Evolutionary conservation across 2,329 filamentous ascomycete genomes (phyloP).

Genomic region (Thelonectria discophora): DNA sequence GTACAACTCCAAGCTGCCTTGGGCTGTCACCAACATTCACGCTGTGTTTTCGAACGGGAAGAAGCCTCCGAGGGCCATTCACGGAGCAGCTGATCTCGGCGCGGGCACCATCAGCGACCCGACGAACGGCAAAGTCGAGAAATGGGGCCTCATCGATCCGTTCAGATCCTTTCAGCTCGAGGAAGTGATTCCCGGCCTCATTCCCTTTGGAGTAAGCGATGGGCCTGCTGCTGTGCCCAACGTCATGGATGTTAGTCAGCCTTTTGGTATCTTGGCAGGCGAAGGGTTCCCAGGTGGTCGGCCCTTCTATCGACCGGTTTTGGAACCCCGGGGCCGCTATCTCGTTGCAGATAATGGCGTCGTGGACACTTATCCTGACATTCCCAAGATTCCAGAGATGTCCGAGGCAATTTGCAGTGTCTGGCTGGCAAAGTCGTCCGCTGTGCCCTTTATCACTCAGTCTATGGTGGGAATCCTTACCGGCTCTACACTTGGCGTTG

Average conservation of each 20-base stretch:
- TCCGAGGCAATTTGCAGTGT: constrained; percentile 79
- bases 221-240: constrained; percentile 84
- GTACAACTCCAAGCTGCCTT: constrained; percentile 85
- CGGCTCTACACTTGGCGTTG: constrained; percentile 83
- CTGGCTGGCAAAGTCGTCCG: constrained; percentile 87
- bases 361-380: constrained; percentile 72
- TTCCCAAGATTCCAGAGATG: constrained; percentile 77
- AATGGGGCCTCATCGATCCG: constrained; percentile 82
- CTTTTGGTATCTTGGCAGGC: constrained; percentile 83
- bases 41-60: constrained; percentile 78
- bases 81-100: constrained; percentile 82
- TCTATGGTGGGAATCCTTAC: constrained; percentile 83
- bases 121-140: constrained; percentile 75
- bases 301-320: constrained; percentile 77
- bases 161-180: constrained; percentile 80
- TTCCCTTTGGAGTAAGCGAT: constrained; percentile 79
- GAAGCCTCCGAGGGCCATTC: constrained; percentile 80
- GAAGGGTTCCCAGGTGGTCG: constrained; percentile 88
- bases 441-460: constrained; percentile 75
- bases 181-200: constrained; percentile 77
- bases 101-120: constrained; percentile 86
- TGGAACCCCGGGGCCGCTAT: constrained; percentile 81
- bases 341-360: constrained; percentile 69
- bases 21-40: constrained; percentile 81
- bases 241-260: constrained; percentile 88